A percentile compares a stretch with the other conserved stretches of the same genome.
phyloP scores from a whole-genome alignment of 805 yeast genomes.

The Metschnikowia colocasiae region DNA sequence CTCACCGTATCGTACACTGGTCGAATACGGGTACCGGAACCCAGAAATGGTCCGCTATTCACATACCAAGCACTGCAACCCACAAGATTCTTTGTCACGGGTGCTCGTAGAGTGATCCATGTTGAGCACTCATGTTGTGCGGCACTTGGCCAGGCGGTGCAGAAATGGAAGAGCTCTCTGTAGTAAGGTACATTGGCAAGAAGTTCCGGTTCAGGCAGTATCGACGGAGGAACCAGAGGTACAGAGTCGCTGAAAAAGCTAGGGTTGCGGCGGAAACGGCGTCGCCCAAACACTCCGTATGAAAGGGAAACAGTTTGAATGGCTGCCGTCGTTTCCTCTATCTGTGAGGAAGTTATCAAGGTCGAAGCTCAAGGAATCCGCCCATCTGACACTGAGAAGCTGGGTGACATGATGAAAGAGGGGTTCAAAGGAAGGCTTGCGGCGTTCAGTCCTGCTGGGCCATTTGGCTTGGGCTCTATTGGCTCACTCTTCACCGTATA shows the following conservation, averaged over 20 bases:
- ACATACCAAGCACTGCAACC: too few relatives aligned
- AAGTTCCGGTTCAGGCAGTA: conserved; percentile 53
- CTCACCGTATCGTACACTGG: too few relatives aligned
- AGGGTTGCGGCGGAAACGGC: neutral
- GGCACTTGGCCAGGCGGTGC: too few relatives aligned
- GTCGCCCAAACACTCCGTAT: neutral
- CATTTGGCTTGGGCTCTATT: neutral
- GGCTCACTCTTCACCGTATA: neutral
- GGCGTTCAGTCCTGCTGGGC: neutral
- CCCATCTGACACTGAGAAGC: neutral
- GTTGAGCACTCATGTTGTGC: too few relatives aligned
- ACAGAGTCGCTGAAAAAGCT: neutral
- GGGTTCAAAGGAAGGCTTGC: neutral
- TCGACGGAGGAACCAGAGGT: conserved; percentile 26
- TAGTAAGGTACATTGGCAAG: conserved; percentile 57
- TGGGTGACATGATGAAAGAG: neutral
- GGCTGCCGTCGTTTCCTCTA: neutral
- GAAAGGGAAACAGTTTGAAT: conserved; percentile 1
- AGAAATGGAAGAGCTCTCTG: conserved; percentile 60
- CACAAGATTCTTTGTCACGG: too few relatives aligned
- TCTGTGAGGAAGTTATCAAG: conserved; percentile 4
- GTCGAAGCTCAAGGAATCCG: conserved; percentile 1
- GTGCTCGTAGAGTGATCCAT: too few relatives aligned
- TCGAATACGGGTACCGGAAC: too few relatives aligned
- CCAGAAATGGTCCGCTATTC: too few relatives aligned